phyloP scores from a whole-genome alignment of 805 yeast species.

The Candida methanosorbosa region DNA sequence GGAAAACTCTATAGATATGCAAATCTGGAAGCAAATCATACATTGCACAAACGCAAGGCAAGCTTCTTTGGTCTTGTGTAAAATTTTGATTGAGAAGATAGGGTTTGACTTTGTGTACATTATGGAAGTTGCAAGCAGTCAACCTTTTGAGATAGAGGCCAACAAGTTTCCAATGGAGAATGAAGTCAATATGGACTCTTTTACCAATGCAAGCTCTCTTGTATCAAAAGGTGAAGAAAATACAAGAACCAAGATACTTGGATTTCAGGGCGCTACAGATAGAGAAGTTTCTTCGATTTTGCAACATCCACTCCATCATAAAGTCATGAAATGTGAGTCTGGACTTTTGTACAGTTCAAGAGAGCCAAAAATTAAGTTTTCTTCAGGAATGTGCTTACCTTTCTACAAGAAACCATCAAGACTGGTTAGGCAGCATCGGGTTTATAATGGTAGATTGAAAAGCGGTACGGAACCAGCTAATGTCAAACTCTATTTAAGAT shows the following conservation, averaged over 20 bases:
- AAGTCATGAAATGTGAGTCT: conserved; percentile 40
- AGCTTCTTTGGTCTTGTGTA: conserved; percentile 35
- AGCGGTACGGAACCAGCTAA: conserved; percentile 1
- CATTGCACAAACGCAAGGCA: conserved; percentile 30
- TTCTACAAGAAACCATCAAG: conserved; percentile 35
- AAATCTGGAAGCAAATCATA: conserved; percentile 28
- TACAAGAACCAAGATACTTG: conserved; percentile 36
- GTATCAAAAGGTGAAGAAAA: conserved; percentile 29
- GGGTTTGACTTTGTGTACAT: conserved; percentile 38
- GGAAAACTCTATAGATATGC: conserved; percentile 21
- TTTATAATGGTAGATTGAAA: too few relatives aligned
- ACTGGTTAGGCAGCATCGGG: conserved; percentile 28
- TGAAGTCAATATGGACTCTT: conserved; percentile 36
- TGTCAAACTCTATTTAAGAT: conserved; percentile 36
- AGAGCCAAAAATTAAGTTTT: conserved; percentile 24
- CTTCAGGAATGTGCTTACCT: conserved; percentile 46
- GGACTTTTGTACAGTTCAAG: conserved; percentile 36
- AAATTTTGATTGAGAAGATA: conserved; percentile 25
- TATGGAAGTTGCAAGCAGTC: conserved; percentile 42
- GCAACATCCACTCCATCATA: conserved; percentile 27
- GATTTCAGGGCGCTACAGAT: conserved; percentile 26
- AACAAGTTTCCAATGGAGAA: conserved; percentile 37
- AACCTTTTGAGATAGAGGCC: conserved; percentile 30
- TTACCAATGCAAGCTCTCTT: conserved; percentile 29
- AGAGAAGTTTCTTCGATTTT: conserved; percentile 3